Evolutionary conservation across 1,139 yeast genomes (phyloP).

Genomic region (Blastobotrys buckinghamii): DNA sequence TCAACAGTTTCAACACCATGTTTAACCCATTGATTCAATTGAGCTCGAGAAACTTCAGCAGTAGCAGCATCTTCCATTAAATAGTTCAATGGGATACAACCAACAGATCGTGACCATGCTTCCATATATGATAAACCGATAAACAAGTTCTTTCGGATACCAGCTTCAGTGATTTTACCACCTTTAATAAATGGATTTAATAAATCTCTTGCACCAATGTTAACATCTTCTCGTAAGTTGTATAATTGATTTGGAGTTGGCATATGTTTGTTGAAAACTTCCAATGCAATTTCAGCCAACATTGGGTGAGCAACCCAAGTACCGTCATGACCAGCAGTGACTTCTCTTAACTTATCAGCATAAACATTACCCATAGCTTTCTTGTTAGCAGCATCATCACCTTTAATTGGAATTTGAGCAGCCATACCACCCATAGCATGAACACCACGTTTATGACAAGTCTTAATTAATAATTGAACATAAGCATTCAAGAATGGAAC

Average conservation of each 20-base stretch:
- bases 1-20: slow-evolving; percentile 61
- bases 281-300: slow-evolving; percentile 66
- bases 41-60: slow-evolving; percentile 79
- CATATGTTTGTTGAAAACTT: slow-evolving; percentile 76
- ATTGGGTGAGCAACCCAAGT: slow-evolving; percentile 85
- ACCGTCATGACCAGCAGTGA: slow-evolving; percentile 69
- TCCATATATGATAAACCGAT: slow-evolving; percentile 75
- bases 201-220: slow-evolving; percentile 60
- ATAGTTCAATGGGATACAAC: slow-evolving; percentile 77
- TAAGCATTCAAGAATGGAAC: slow-evolving; percentile 72
- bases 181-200: slow-evolving; percentile 63
- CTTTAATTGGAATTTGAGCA: slow-evolving; percentile 74
- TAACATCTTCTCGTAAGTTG: slow-evolving; percentile 43
- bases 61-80: slow-evolving; percentile 89
- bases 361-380: slow-evolving; percentile 67
- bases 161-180: slow-evolving; percentile 64
- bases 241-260: slow-evolving; percentile 79
- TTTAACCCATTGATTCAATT: slow-evolving; percentile 79
- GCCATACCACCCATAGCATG: slow-evolving; percentile 88
- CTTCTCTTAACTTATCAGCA: slow-evolving; percentile 71
- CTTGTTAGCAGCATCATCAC: slow-evolving; percentile 57
- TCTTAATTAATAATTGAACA: slow-evolving; percentile 59
- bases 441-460: slow-evolving; percentile 69
- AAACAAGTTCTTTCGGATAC: slow-evolving; percentile 63
- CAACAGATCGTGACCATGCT: slow-evolving; percentile 77